Percentiles rank a stretch among this genome's conserved stretches.
Evolutionary conservation across 306 rosid species (phyloP).

Genomic region (Prinsepia uniflora): DNA sequence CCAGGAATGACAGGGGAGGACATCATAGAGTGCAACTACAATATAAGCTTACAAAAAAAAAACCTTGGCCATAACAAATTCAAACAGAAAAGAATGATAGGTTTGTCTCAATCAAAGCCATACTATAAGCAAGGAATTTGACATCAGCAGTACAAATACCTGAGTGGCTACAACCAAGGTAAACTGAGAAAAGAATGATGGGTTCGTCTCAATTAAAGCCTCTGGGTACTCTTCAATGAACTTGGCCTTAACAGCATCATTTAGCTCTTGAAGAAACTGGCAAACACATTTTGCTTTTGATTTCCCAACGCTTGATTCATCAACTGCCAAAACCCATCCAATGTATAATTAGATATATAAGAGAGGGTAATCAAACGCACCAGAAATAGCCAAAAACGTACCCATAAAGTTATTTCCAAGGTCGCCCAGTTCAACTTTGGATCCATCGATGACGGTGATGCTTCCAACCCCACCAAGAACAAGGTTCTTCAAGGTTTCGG

Average conservation of each 20-base stretch:
- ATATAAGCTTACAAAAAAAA: not conserved
- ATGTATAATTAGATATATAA: slow-evolving; percentile 1
- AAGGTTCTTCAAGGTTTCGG: slow-evolving; percentile 84
- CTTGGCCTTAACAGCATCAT: slow-evolving; percentile 94
- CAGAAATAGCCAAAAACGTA: slow-evolving; percentile 18
- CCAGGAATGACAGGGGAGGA: too few species aligned
- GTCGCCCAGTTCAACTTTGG: slow-evolving; percentile 86
- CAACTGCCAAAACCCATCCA: slow-evolving; percentile 43
- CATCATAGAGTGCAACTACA: not conserved
- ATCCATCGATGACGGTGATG: slow-evolving; percentile 91
- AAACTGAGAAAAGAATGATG: slow-evolving; percentile 90
- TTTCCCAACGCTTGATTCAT: slow-evolving; percentile 77
- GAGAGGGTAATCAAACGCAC: not conserved
- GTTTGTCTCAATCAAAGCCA: not conserved
- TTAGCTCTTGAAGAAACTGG: slow-evolving; percentile 93
- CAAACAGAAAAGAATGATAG: not conserved
- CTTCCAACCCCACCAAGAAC: slow-evolving; percentile 98
- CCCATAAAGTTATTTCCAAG: slow-evolving; percentile 96
- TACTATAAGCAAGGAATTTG: not conserved
- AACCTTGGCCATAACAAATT: not conserved
- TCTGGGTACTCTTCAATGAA: slow-evolving; percentile 87
- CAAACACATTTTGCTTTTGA: slow-evolving; percentile 91
- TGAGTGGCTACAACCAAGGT: slow-evolving; percentile 90
- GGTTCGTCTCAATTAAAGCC: slow-evolving; percentile 69
- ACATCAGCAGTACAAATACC: slow-evolving; percentile 42